Conservation (phyloP, 2,329 filamentous ascomycete species). For the Colletotrichum nymphaeae region DNA sequence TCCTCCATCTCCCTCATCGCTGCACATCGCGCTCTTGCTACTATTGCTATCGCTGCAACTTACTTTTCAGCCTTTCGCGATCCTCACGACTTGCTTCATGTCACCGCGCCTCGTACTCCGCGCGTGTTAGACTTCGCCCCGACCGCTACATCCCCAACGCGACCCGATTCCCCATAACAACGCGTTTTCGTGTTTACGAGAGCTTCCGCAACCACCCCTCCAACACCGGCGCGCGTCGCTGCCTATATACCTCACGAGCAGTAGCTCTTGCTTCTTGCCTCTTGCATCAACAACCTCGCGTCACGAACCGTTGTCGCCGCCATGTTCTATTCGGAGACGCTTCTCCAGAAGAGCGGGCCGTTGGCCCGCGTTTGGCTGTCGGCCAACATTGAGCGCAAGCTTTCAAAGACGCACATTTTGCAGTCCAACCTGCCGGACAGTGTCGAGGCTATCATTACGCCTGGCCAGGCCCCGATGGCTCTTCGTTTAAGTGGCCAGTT, state of each 20-base stretch:
- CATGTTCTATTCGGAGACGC: slow-evolving; percentile 98
- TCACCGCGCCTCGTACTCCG: slow-evolving; percentile 25
- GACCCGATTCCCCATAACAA: slow-evolving; percentile 35
- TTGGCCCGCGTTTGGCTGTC: slow-evolving; percentile 98
- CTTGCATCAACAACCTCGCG: background rate
- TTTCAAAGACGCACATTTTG: slow-evolving; percentile 95
- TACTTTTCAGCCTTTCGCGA: slow-evolving; percentile 29
- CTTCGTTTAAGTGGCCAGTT: slow-evolving; percentile 94
- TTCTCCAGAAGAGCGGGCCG: slow-evolving; percentile 96
- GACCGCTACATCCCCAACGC: slow-evolving; percentile 34
- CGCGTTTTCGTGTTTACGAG: slow-evolving; percentile 41
- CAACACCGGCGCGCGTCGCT: slow-evolving; percentile 34
- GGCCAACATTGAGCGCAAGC: slow-evolving; percentile 97
- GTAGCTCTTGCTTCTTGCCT: slow-evolving; percentile 21
- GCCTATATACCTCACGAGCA: slow-evolving; percentile 23
- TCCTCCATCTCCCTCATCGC: slow-evolving; percentile 35
- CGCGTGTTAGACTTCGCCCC: slow-evolving; percentile 30
- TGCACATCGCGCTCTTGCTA: slow-evolving; percentile 33
- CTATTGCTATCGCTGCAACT: slow-evolving; percentile 33
- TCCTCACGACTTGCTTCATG: slow-evolving; percentile 32
- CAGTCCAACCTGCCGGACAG: slow-evolving; percentile 96
- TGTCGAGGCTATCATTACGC: slow-evolving; percentile 93
- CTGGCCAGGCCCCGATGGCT: slow-evolving; percentile 93
- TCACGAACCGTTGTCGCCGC: slow-evolving; percentile 43
- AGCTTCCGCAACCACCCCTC: slow-evolving; percentile 25